Evolutionary conservation across 1,284 basidiomycete species (phyloP).

Genomic region (Waitea zeae): DNA sequence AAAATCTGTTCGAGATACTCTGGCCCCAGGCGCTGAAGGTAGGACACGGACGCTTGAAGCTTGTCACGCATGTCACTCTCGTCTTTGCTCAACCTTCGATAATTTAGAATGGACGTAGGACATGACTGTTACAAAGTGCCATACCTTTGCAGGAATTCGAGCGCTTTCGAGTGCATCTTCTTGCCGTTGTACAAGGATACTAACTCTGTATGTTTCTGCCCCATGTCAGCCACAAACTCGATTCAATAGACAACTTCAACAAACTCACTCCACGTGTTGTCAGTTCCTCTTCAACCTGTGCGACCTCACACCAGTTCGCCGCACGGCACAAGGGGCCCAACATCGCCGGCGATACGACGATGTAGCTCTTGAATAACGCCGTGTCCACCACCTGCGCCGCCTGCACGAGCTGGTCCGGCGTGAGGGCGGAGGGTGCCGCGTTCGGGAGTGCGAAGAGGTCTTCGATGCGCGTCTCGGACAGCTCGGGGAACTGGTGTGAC

Average conservation of each 20-base stretch:
- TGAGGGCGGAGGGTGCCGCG: slow-evolving; percentile 48
- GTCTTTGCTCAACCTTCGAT: slow-evolving; percentile 54
- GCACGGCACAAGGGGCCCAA: slow-evolving; percentile 82
- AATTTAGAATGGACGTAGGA: slow-evolving; percentile 1
- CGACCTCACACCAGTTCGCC: slow-evolving; percentile 95
- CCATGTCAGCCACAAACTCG: slow-evolving; percentile 4
- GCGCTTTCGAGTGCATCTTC: slow-evolving; percentile 86
- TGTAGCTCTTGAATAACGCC: slow-evolving; percentile 86
- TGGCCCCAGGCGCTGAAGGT: slow-evolving; percentile 82
- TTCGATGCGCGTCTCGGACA: slow-evolving; percentile 51
- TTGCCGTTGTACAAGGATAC: slow-evolving; percentile 88
- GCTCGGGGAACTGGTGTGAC: slow-evolving; percentile 39
- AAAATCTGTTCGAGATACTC: slow-evolving; percentile 70
- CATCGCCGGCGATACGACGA: slow-evolving; percentile 69
- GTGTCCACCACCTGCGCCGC: slow-evolving; percentile 94
- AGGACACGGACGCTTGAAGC: slow-evolving; percentile 71
- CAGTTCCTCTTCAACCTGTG: slow-evolving; percentile 84
- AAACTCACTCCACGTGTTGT: slow-evolving; percentile 58
- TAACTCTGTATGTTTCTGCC: slow-evolving; percentile 80
- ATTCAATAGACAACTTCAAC: not conserved
- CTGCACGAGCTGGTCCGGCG: slow-evolving; percentile 65
- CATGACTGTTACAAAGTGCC: not conserved
- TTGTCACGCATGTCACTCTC: slow-evolving; percentile 69
- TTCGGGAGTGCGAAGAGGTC: slow-evolving; percentile 65
- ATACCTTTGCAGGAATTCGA: slow-evolving; percentile 67